Evolutionary conservation across 1,139 yeast species (phyloP), one percentile per base, ranked within the genome.

Genomic region (Hansenula lynferdii): DNA sequence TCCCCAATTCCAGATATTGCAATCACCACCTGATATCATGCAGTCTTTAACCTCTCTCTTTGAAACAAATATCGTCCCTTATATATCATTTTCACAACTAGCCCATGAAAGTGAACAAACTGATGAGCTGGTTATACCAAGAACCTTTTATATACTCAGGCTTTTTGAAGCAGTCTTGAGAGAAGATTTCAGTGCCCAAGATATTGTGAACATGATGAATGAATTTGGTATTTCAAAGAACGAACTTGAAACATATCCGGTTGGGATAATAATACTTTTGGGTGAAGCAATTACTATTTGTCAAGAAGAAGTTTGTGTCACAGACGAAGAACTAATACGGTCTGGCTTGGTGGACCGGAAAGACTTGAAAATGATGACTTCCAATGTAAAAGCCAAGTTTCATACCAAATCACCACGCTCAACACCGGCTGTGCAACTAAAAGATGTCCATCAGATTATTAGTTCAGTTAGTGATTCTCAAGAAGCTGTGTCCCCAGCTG

Each of bases 171-270:
- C 77, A 2, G 61, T 84, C 10, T 78, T 78, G 2, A 72, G 85
- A 0, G 61, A 77, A 0, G 69, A 69, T 24, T 76, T 69, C 51
- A 69, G 72, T 0, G 66, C 77, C 1, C 61, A 60, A 7, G 78
- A 79, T 41, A 66, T 84, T 9, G 72, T 85, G 5, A 77, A 73
- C 38, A 61, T 77, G 50, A 72, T 85, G 74, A 70, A 72, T 19
- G 80, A 75, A 34, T 70, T 70, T 43, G 72, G 72, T 2, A 67
- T 85, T 11, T 65, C 73, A 3, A 58, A 64, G 20, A 58, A 65
- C 4, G 80, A 74, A 37, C 58, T 87, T 19, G 86, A 85, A 35
- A 75, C 87, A 0, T 83, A 71, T 48, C 96, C 96, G 0, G 64
- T 79, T 4, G 95, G 95, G 0, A 66, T 87, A 2, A 61, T 72